Evolutionary conservation across 2,329 filamentous ascomycete species (phyloP).

Genomic region (Apiospora koreana): DNA sequence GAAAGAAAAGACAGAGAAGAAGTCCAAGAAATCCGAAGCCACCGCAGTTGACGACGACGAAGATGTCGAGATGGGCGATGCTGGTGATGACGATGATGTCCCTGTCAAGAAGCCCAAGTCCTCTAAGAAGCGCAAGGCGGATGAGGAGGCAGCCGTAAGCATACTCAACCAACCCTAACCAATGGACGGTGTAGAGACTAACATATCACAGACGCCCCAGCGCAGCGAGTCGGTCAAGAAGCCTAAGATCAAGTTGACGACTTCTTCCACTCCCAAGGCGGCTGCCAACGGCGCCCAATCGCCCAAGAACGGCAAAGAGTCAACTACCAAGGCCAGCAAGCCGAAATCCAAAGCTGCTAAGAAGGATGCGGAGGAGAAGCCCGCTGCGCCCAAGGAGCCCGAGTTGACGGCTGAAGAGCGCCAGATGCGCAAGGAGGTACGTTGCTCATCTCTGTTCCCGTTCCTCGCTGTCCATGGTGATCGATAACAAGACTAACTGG

Average conservation of each 20-base stretch:
- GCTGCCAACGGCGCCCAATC: constrained; percentile 59
- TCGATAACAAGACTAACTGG: constrained; percentile 33
- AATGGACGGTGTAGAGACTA: constrained; percentile 1
- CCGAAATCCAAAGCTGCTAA: constrained; percentile 57
- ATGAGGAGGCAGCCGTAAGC: constrained; percentile 70
- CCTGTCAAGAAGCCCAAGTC: constrained; percentile 48
- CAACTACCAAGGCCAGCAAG: constrained; percentile 56
- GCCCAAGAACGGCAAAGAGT: constrained; percentile 33
- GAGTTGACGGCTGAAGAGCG: constrained; percentile 61
- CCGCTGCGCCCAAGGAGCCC: constrained; percentile 51
- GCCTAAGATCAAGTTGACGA: constrained; percentile 66
- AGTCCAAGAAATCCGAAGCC: constrained; percentile 44
- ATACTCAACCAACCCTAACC: not conserved
- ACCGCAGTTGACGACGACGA: constrained; percentile 55
- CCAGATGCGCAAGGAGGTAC: constrained; percentile 59
- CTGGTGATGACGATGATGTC: constrained; percentile 44
- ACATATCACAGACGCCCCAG: constrained; percentile 51
- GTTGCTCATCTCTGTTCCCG: constrained; percentile 20
- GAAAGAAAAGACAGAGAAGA: constrained; percentile 40
- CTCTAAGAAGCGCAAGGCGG: constrained; percentile 84
- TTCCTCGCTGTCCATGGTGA: not conserved
- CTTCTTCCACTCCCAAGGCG: constrained; percentile 68
- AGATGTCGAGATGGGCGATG: constrained; percentile 55
- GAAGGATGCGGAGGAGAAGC: constrained; percentile 56
- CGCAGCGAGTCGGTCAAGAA: constrained; percentile 66